Conservation (phyloP, 306 rosid species). For the Vigna unguiculata region DNA sequence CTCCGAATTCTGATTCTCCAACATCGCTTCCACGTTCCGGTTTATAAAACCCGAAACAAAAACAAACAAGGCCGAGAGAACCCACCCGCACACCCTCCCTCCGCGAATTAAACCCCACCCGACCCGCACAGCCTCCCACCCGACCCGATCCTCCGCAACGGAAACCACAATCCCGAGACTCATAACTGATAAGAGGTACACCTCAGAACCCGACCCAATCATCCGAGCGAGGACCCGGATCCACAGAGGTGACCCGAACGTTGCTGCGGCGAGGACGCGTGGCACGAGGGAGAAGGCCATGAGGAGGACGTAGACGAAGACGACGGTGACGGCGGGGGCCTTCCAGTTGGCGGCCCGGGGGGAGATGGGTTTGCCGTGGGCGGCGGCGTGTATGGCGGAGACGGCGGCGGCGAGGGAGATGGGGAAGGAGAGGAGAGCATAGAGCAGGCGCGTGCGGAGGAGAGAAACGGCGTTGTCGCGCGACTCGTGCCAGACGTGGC, state of each 20-base stretch:
- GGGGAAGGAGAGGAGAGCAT: constrained; percentile 48
- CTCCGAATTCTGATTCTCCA: constrained; percentile 51
- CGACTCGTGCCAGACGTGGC: constrained; percentile 76
- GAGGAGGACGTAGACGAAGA: constrained; percentile 56
- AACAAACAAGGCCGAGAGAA: constrained; percentile 58
- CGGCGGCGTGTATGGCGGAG: constrained; percentile 41
- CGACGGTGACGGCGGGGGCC: constrained; percentile 58
- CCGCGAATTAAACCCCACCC: constrained; percentile 67
- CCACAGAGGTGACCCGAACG: background rate
- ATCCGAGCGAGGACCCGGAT: constrained; percentile 31
- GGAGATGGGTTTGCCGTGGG: constrained; percentile 47
- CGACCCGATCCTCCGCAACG: constrained; percentile 65
- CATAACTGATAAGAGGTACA: constrained; percentile 67
- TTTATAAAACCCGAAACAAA: constrained; percentile 53
- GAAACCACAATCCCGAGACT: constrained; percentile 66
- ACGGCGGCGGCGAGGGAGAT: constrained; percentile 54
- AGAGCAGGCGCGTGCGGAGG: constrained; percentile 57
- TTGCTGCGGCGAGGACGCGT: constrained; percentile 24
- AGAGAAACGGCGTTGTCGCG: constrained; percentile 65
- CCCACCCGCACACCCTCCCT: constrained; percentile 61
- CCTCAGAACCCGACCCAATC: constrained; percentile 49
- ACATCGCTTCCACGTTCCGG: constrained; percentile 44
- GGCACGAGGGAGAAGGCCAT: constrained; percentile 57
- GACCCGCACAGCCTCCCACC: constrained; percentile 61
- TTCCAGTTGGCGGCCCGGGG: constrained; percentile 50